Conservation (phyloP, 805 yeast genomes). For the Candida ortonii region DNA sequence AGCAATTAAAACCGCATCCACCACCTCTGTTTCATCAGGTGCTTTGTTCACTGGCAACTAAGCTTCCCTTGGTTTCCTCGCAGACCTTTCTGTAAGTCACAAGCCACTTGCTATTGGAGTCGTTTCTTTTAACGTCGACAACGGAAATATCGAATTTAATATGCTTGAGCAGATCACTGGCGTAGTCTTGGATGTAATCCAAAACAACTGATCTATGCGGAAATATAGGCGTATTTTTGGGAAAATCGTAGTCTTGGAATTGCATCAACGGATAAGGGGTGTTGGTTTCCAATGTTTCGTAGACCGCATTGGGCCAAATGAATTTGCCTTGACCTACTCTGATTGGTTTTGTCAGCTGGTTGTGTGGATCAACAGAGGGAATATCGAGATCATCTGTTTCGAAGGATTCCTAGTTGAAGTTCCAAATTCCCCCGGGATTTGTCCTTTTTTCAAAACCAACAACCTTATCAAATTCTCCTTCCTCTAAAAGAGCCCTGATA, state of each 20-base stretch:
- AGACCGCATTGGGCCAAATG: constrained; percentile 55
- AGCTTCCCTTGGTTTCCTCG: constrained; percentile 33
- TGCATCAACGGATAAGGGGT: constrained; percentile 66
- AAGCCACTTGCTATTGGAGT: constrained; percentile 44
- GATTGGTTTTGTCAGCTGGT: constrained; percentile 11
- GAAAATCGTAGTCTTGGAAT: constrained; percentile 52
- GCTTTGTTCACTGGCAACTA: constrained; percentile 9
- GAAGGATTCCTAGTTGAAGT: constrained; percentile 40
- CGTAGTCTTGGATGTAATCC: constrained; percentile 53
- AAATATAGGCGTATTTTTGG: constrained; percentile 44
- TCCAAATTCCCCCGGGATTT: constrained; percentile 81
- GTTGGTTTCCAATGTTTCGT: constrained; percentile 67
- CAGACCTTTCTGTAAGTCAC: constrained; percentile 37
- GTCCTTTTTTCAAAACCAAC: constrained; percentile 59
- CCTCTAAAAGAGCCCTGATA: constrained; percentile 60
- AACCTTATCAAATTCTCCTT: constrained; percentile 43
- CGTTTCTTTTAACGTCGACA: constrained; percentile 34
- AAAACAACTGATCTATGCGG: constrained; percentile 58
- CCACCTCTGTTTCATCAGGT: constrained; percentile 37
- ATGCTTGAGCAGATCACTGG: constrained; percentile 37
- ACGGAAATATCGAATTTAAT: constrained; percentile 49
- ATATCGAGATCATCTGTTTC: constrained; percentile 15
- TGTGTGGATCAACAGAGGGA: constrained; percentile 32
- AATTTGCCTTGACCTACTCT: constrained; percentile 14
- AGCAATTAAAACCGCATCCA: constrained; percentile 63